Evolutionary conservation across 768 basidiomycete genomes (phyloP).

Genomic region (Leucocoprinus leucothites): DNA sequence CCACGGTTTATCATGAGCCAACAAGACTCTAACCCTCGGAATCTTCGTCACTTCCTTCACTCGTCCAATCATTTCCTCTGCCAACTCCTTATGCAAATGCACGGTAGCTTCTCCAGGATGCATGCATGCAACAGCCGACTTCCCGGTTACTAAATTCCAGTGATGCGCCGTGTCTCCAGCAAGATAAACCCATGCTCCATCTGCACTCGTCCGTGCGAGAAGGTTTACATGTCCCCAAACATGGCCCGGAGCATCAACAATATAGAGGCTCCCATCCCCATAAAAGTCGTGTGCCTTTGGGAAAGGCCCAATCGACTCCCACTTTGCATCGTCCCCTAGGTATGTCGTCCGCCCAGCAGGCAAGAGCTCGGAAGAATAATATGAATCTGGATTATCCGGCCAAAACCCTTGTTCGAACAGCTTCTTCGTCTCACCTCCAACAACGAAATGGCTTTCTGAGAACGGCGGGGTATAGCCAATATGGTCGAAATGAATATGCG

Average conservation of each 20-base stretch:
- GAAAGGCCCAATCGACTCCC: constrained; percentile 47
- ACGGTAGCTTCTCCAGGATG: constrained; percentile 21
- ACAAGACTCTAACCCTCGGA: constrained; percentile 40
- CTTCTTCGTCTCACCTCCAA: constrained; percentile 38
- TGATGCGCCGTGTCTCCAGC: constrained; percentile 58
- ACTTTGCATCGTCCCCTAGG: constrained; percentile 19
- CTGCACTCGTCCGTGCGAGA: constrained; percentile 49
- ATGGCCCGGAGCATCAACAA: constrained; percentile 58
- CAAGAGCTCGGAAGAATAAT: constrained; percentile 30
- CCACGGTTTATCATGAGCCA: constrained; percentile 55
- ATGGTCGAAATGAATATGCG: constrained; percentile 56
- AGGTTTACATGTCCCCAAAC: constrained; percentile 51
- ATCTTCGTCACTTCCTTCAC: constrained; percentile 40
- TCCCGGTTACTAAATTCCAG: constrained; percentile 45
- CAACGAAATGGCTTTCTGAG: constrained; percentile 41
- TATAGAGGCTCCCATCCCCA: constrained; percentile 55
- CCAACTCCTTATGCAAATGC: constrained; percentile 33
- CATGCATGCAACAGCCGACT: constrained; percentile 34
- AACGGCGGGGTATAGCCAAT: constrained; percentile 46
- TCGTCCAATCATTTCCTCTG: too few relatives aligned
- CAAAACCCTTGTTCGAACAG: constrained; percentile 35
- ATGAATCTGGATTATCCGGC: constrained; percentile 34
- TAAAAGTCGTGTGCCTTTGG: constrained; percentile 50
- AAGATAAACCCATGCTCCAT: constrained; percentile 54
- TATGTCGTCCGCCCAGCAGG: constrained; percentile 36